Evolutionary conservation across 139 green algal genomes (phyloP), one percentile per base, ranked within the genome.

Genomic region (Chlorella sp.): DNA sequence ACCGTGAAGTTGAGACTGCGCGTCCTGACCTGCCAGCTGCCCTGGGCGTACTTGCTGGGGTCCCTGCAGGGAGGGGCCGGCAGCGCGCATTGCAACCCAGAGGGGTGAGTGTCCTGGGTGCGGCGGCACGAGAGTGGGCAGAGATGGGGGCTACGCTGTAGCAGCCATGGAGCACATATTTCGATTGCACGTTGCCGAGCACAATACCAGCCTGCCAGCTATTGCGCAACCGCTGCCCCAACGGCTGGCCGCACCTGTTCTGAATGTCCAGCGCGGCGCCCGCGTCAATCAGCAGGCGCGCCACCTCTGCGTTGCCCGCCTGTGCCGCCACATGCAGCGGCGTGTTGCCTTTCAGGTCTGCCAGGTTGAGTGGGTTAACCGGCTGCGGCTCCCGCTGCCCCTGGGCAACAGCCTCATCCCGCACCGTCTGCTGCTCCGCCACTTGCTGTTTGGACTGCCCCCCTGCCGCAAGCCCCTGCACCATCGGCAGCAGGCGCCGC

Each of bases 321-420:
- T 82, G n/a, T 5, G 54, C 76, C 2, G 76, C 54, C 54, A 70
- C 20, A 38, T 82, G 76, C 51, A 82, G 76, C 28, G 76, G 76
- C 4, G 76, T 82, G 54, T 43, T 72, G 54, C 76, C 76, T 16
- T 16, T 16, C 22, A 17, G 5, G 30, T 82, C 54, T 30, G 76
- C 20, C 36, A 82, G 24, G 48, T 82, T 82, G 46, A 82, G 54
- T 2, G 44, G 51, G 24, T 82, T 82, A 54, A 38, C 13, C 32
- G n/a, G 44, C 41, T 34, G 41, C 16, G 36, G 14, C 17, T 1
- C 1, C 0, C 68, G 1, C 60, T 34, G 65, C 65, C 2, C 7
- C 32, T 40, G 73, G n/a, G n/a, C n/a, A n/a, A n/a, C n/a, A n/a
- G n/a, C n/a, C n/a, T n/a, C n/a, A n/a, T n/a, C n/a, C n/a, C n/a